Evolutionary conservation across 129 eudicot genomes (phyloP).

Genomic region (Mikania micrantha): DNA sequence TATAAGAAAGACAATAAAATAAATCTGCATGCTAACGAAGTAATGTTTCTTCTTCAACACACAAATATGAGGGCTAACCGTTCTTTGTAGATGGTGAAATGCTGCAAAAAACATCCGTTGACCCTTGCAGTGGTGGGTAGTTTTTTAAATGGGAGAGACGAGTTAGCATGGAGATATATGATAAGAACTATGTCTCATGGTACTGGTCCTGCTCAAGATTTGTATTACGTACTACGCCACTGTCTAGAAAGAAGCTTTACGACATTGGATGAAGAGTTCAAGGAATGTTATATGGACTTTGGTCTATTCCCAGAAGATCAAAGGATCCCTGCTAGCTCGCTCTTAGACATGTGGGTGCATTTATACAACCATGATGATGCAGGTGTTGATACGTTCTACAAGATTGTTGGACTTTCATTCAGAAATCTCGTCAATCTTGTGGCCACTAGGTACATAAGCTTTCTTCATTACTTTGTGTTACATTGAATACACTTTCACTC

Average conservation of each 20-base stretch:
- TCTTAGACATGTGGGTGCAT: slow-evolving; percentile 47
- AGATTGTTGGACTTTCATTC: slow-evolving; percentile 23
- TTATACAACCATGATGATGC: slow-evolving; percentile 26
- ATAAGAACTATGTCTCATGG: slow-evolving; percentile 15
- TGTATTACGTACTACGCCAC: slow-evolving; percentile 7
- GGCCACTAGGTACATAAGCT: neutral
- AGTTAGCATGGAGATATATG: slow-evolving; percentile 19
- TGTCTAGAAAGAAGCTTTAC: slow-evolving; percentile 31
- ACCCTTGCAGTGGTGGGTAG: slow-evolving; percentile 39
- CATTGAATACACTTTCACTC: too few relatives aligned
- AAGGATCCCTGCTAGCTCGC: slow-evolving; percentile 32
- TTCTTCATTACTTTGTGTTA: neutral
- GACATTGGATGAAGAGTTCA: slow-evolving; percentile 19
- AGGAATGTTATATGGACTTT: slow-evolving; percentile 35
- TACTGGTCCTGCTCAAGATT: slow-evolving; percentile 19
- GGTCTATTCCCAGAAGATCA: slow-evolving; percentile 44
- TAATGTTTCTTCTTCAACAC: neutral
- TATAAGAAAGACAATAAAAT: neutral
- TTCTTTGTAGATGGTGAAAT: slow-evolving; percentile 27
- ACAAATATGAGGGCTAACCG: neutral
- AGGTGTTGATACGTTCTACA: slow-evolving; percentile 15
- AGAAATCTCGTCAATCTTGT: slow-evolving; percentile 27
- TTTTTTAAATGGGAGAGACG: slow-evolving; percentile 25
- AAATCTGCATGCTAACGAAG: neutral
- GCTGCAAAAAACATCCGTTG: slow-evolving; percentile 37